A percentile compares a stretch with the other conserved stretches of the same genome.
Evolutionary conservation across 306 rosid genomes (phyloP).

Genomic region (Begonia loranthoides): DNA sequence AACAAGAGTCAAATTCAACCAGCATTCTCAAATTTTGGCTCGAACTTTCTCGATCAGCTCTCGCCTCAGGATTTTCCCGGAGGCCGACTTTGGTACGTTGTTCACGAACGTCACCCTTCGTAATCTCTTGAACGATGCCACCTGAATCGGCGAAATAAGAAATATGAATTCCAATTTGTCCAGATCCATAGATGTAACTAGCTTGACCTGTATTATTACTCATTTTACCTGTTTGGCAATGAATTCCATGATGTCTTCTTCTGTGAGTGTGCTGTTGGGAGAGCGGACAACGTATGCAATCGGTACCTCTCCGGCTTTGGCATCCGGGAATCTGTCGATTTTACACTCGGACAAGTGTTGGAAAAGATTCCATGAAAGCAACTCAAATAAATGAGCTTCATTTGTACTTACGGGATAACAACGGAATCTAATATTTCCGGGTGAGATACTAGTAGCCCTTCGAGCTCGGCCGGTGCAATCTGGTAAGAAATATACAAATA

Average conservation of each 20-base stretch:
- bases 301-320: constrained; percentile 91
- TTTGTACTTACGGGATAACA: constrained; percentile 72
- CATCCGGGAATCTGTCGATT: constrained; percentile 62
- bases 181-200: too few species aligned
- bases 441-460: constrained; percentile 83
- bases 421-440: constrained; percentile 89
- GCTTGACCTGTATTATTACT: background rate
- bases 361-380: too few species aligned
- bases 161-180: too few species aligned
- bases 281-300: constrained; percentile 65
- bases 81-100: constrained; percentile 59
- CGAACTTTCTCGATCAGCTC: constrained; percentile 66
- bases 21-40: constrained; percentile 35
- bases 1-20: too few species aligned
- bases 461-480: constrained; percentile 99
- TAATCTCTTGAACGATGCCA: constrained; percentile 76
- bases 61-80: constrained; percentile 87
- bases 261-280: constrained; percentile 59
- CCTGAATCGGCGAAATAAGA: constrained; percentile 23
- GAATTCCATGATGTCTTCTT: constrained; percentile 49
- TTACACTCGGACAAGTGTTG: background rate
- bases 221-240: constrained; percentile 59
- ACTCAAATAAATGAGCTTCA: too few species aligned
- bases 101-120: constrained; percentile 63
- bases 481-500: constrained; percentile 8